Evolutionary conservation across 257 asterid genomes (phyloP).

Genomic region (Capsicum pubescens): DNA sequence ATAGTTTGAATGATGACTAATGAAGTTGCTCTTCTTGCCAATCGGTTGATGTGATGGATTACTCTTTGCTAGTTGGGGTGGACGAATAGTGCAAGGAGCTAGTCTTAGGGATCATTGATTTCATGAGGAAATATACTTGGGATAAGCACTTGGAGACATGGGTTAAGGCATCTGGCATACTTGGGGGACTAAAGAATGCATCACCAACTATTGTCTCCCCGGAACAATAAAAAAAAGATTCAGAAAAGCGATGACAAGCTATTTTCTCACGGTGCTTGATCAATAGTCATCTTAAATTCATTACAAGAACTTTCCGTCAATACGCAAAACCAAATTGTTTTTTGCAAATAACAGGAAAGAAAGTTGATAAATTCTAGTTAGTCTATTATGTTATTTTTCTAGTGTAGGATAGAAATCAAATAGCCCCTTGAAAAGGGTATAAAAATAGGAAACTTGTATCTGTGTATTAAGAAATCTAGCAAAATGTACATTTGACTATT

Average conservation of each 20-base stretch:
- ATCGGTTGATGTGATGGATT: constrained; percentile 97
- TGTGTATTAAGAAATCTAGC: not conserved
- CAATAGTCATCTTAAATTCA: constrained; percentile 67
- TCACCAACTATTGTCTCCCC: constrained; percentile 93
- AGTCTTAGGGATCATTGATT: constrained; percentile 88
- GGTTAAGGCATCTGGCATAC: constrained; percentile 93
- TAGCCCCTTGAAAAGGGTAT: not conserved
- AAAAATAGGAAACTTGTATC: not conserved
- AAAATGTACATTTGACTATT: not conserved
- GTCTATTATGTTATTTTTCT: not conserved
- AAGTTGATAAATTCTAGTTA: constrained; percentile 20
- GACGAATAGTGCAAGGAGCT: constrained; percentile 89
- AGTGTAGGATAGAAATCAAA: not conserved
- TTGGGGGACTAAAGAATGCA: constrained; percentile 90
- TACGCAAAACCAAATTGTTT: constrained; percentile 6
- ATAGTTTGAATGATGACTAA: not conserved
- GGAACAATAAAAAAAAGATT: constrained; percentile 90
- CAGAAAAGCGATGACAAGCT: constrained; percentile 93
- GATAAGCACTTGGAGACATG: constrained; percentile 99
- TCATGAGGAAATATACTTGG: constrained; percentile 97
- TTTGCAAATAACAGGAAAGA: constrained; percentile 32
- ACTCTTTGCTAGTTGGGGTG: constrained; percentile 89
- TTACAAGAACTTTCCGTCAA: constrained; percentile 24
- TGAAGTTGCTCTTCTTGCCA: constrained; percentile 36
- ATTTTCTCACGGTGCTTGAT: constrained; percentile 88